Percentiles rank a stretch among this genome's conserved stretches.
These are phyloP conservation scores for Berberis vulgaris DNA, from an alignment of 164 flowering plant species.

Conservation along the genomic window DNA sequence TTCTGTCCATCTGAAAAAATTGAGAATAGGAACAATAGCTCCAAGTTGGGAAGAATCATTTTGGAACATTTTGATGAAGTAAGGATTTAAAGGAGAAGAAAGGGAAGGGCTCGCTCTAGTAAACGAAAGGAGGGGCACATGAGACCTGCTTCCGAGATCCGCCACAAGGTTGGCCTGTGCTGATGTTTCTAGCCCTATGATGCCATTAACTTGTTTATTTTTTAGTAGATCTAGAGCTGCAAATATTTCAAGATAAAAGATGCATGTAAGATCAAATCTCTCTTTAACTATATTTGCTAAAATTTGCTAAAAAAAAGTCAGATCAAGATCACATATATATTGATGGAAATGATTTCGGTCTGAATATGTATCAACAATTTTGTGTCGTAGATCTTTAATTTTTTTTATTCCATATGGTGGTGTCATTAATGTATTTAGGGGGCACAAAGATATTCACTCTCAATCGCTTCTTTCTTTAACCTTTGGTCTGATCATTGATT, in stretches of 20 bases:
- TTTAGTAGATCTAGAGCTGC: slow-evolving; percentile 29
- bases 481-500: too few species aligned
- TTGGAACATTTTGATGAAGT: slow-evolving; percentile 22
- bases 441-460: too few species aligned
- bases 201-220: slow-evolving; percentile 22
- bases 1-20: slow-evolving; percentile 27
- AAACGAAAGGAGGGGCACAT: slow-evolving; percentile 37
- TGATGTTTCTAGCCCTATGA: slow-evolving; percentile 25
- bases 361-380: too few species aligned
- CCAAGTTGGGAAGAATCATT: slow-evolving; percentile 27
- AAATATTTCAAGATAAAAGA: slow-evolving; percentile 57
- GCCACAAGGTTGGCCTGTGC: slow-evolving; percentile 17
- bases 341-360: too few species aligned
- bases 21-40: slow-evolving; percentile 20
- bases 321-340: too few species aligned
- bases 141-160: slow-evolving; percentile 22
- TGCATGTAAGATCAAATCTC: too few species aligned
- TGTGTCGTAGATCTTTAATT: too few species aligned
- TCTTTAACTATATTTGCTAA: too few species aligned
- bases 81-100: slow-evolving; percentile 16
- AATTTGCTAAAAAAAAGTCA: too few species aligned
- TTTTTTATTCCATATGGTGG: too few species aligned
- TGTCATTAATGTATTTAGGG: too few species aligned
- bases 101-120: slow-evolving; percentile 31
- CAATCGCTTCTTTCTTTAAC: too few species aligned